A percentile compares a stretch with the other conserved stretches of the same genome.
Conservation (phyloP, 176 grass and related monocot genomes). For the Triticum timopheevii region DNA sequence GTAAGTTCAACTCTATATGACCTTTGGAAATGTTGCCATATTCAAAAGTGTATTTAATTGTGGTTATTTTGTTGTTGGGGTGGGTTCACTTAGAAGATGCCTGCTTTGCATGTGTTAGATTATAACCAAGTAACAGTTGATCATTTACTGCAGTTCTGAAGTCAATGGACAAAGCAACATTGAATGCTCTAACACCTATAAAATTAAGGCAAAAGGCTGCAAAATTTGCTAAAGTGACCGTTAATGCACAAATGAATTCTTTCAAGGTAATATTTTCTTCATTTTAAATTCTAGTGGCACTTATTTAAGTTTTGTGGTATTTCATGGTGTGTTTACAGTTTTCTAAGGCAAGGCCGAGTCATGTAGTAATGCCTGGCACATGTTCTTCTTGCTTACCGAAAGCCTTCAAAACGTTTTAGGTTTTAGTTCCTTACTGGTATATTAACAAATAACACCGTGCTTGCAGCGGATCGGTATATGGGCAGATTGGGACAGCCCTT, state of each 20-base stretch:
- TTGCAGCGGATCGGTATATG: slow-evolving; percentile 83
- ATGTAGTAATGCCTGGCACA: slow-evolving; percentile 8
- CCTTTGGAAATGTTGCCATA: not conserved
- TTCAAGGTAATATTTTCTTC: slow-evolving; percentile 70
- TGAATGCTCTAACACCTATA: slow-evolving; percentile 77
- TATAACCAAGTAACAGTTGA: slow-evolving; percentile 8
- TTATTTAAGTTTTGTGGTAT: slow-evolving; percentile 5
- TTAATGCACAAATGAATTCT: slow-evolving; percentile 93
- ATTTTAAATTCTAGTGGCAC: slow-evolving; percentile 8
- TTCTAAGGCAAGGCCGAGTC: not conserved
- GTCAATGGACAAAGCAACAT: slow-evolving; percentile 83
- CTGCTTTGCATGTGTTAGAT: not conserved
- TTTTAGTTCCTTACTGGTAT: slow-evolving; percentile 14
- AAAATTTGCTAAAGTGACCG: slow-evolving; percentile 95
- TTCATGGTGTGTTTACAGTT: not conserved
- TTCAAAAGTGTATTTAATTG: not conserved
- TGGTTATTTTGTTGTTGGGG: not conserved
- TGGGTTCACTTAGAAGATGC: not conserved
- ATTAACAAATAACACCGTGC: slow-evolving; percentile 19
- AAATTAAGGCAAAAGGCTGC: slow-evolving; percentile 94
- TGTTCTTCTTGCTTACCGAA: not conserved
- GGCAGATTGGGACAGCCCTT: slow-evolving; percentile 95
- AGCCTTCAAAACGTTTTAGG: not conserved
- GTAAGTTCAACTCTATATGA: slow-evolving; percentile 47
- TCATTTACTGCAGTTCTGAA: slow-evolving; percentile 80